Conservation (phyloP, 2,329 filamentous ascomycete species). For the Hansfordia pulvinata region DNA sequence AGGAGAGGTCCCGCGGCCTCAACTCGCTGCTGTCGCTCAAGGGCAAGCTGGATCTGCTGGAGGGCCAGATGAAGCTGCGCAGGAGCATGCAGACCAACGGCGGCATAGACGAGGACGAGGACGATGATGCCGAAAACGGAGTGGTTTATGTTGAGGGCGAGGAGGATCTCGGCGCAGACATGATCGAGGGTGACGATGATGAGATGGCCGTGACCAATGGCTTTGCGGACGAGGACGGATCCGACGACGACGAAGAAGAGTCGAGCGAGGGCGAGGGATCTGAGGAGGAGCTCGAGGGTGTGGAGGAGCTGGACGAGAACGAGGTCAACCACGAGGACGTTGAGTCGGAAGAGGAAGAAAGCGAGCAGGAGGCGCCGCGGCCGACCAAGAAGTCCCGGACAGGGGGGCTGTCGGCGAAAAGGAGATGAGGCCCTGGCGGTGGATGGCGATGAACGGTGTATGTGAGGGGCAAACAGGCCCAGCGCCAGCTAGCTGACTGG, state of each 20-base stretch:
- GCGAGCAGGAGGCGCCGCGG: constrained; percentile 34
- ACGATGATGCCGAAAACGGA: constrained; percentile 52
- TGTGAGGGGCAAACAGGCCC: too few relatives aligned
- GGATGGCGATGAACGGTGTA: constrained; percentile 1
- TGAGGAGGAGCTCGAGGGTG: constrained; percentile 30
- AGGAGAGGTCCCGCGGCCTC: constrained; percentile 72
- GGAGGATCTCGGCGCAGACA: constrained; percentile 36
- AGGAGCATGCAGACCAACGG: constrained; percentile 48
- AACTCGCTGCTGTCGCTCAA: constrained; percentile 77
- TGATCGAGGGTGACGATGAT: constrained; percentile 40
- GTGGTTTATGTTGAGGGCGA: constrained; percentile 83
- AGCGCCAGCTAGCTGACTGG: too few relatives aligned
- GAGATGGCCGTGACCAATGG: constrained; percentile 42
- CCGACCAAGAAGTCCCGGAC: constrained; percentile 32
- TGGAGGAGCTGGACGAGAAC: constrained; percentile 40
- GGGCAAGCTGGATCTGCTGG: constrained; percentile 89
- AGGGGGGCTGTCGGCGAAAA: constrained; percentile 20
- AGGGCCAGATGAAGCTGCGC: constrained; percentile 75
- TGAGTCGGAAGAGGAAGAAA: constrained; percentile 41
- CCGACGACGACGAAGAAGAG: constrained; percentile 43
- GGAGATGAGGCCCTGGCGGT: constrained; percentile 15
- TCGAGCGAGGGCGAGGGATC: constrained; percentile 17
- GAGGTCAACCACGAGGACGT: constrained; percentile 47
- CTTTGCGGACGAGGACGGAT: constrained; percentile 38
- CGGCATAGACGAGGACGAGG: constrained; percentile 37